These are phyloP conservation scores for Candida saitoana DNA, from an alignment of 805 yeast species.

Conservation along the genomic window DNA sequence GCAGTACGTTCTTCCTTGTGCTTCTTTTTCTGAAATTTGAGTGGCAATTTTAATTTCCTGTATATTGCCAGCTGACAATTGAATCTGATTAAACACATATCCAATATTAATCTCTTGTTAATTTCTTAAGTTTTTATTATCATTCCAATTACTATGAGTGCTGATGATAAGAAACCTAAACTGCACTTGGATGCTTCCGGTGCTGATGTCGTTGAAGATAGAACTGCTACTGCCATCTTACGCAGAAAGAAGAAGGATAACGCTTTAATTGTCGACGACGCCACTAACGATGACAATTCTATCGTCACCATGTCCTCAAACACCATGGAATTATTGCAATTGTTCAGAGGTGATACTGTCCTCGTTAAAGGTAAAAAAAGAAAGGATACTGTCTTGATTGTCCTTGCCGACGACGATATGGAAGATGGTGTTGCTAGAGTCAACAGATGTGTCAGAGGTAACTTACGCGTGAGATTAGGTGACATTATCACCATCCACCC, in stretches of 20 bases:
- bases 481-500: conserved; percentile 90
- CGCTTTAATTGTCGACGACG: conserved; percentile 92
- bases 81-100: too few relatives aligned
- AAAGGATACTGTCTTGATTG: conserved; percentile 94
- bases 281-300: conserved; percentile 94
- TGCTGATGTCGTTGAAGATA: conserved; percentile 51
- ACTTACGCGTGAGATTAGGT: conserved; percentile 89
- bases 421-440: conserved; percentile 93
- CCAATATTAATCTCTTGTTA: too few relatives aligned
- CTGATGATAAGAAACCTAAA: conserved; percentile 27
- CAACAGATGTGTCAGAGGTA: conserved; percentile 94
- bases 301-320: conserved; percentile 91
- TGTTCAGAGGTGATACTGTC: conserved; percentile 97
- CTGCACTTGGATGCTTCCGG: conserved; percentile 60
- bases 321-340: conserved; percentile 90
- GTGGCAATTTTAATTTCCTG: not conserved
- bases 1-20: not conserved
- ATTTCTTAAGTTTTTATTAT: too few relatives aligned
- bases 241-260: conserved; percentile 98
- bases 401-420: conserved; percentile 91
- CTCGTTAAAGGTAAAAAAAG: conserved; percentile 97
- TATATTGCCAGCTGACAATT: not conserved
- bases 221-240: conserved; percentile 94
- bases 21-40: not conserved
- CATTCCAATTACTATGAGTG: not conserved